Conservation (phyloP, 257 asterid species). For the Gentiana dahurica region DNA sequence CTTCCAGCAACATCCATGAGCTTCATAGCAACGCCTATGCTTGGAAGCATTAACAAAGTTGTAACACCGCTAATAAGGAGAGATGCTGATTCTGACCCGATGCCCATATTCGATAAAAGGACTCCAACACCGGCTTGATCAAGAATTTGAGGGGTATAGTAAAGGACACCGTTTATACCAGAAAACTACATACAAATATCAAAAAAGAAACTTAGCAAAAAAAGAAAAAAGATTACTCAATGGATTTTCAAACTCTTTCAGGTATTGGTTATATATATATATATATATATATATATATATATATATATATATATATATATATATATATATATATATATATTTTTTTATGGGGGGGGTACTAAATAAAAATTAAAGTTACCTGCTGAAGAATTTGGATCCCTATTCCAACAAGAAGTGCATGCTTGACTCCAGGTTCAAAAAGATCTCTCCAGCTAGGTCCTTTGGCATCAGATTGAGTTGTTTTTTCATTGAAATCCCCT, state of each 20-base stretch:
- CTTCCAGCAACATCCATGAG: conserved; percentile 64
- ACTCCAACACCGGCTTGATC: conserved; percentile 61
- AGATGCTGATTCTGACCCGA: conserved; percentile 45
- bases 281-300: too few relatives aligned
- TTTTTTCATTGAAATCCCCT: conserved; percentile 39
- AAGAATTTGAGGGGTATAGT: conserved; percentile 71
- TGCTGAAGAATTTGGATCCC: conserved; percentile 65
- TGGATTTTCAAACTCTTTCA: too few relatives aligned
- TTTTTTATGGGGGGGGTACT: too few relatives aligned
- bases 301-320: too few relatives aligned
- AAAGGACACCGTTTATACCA: conserved; percentile 56
- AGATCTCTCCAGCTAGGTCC: conserved; percentile 36
- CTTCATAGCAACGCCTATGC: conserved; percentile 57
- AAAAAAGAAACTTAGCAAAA: neutral
- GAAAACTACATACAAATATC: conserved; percentile 31
- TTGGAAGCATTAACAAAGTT: conserved; percentile 55
- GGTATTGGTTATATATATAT: too few relatives aligned
- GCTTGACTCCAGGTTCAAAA: conserved; percentile 57
- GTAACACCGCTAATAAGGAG: conserved; percentile 50
- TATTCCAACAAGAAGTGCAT: conserved; percentile 53
- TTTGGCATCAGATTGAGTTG: conserved; percentile 29
- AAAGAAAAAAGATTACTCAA: too few relatives aligned
- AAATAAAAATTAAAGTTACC: conserved; percentile 21
- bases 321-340: too few relatives aligned
- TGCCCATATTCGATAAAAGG: conserved; percentile 44